phyloP scores from a whole-genome alignment of 192 early-diverging fungal genomes.

The Glomus cerebriforme region DNA sequence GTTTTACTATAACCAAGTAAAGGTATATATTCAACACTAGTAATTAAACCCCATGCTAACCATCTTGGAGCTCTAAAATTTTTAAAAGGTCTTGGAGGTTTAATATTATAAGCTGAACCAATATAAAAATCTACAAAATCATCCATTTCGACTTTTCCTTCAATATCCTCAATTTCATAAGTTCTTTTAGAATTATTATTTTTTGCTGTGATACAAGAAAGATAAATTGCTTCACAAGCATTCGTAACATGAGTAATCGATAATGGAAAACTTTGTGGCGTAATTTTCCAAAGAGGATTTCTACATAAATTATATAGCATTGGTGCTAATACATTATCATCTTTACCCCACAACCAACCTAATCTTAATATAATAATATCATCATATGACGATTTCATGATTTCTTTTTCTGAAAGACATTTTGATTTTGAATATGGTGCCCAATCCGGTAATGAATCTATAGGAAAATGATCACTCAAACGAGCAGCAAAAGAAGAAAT shows the following conservation, averaged over 20 bases:
- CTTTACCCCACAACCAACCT: slow-evolving; percentile 32
- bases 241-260: slow-evolving; percentile 21
- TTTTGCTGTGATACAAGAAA: neutral
- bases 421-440: slow-evolving; percentile 32
- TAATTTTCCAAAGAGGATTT: slow-evolving; percentile 25
- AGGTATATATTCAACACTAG: slow-evolving; percentile 21
- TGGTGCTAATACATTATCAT: slow-evolving; percentile 24
- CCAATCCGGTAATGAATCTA: slow-evolving; percentile 28
- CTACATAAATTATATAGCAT: slow-evolving; percentile 6
- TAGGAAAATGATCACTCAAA: slow-evolving; percentile 1
- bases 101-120: neutral
- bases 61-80: slow-evolving; percentile 11
- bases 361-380: slow-evolving; percentile 13
- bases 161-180: slow-evolving; percentile 21
- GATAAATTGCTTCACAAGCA: slow-evolving; percentile 26
- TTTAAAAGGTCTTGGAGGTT: slow-evolving; percentile 10
- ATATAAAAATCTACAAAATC: slow-evolving; percentile 25
- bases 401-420: slow-evolving; percentile 5
- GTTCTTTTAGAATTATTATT: neutral
- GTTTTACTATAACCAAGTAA: slow-evolving; percentile 21
- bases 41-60: slow-evolving; percentile 11
- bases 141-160: slow-evolving; percentile 25
- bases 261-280: neutral
- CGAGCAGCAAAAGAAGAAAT: slow-evolving; percentile 23
- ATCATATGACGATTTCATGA: neutral